These are phyloP conservation scores for Diplodia intermedia DNA, from an alignment of 2,329 filamentous ascomycete genomes.

Conservation along the genomic window DNA sequence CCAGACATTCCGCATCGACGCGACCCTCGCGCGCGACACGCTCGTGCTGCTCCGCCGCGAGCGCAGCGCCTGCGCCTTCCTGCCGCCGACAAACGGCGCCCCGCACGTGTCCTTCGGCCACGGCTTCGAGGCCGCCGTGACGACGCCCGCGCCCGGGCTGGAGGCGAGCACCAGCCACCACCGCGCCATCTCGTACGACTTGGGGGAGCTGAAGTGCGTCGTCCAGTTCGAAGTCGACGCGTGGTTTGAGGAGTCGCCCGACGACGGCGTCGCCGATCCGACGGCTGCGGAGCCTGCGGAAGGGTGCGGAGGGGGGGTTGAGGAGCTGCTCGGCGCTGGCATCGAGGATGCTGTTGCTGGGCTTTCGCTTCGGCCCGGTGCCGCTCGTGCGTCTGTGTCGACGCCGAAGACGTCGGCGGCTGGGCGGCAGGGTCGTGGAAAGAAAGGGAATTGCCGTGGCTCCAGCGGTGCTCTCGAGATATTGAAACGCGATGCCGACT, in stretches of 20 bases:
- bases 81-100: conserved; percentile 34
- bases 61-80: conserved; percentile 10
- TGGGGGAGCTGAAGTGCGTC: conserved; percentile 40
- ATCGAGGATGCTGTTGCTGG: no score
- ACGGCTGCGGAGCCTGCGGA: background rate
- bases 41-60: conserved; percentile 46
- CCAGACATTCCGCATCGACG: conserved; percentile 41
- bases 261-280: background rate
- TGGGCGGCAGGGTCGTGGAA: no score
- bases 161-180: conserved; percentile 32
- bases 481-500: no score
- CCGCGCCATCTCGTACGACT: conserved; percentile 39
- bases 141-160: background rate
- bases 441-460: no score
- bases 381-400: no score
- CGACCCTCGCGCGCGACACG: conserved; percentile 44
- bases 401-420: no score
- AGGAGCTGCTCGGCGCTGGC: no score
- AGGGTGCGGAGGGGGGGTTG: no score
- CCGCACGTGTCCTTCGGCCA: conserved; percentile 38
- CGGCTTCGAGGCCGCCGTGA: conserved; percentile 39
- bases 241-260: conserved; percentile 30
- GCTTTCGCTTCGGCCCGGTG: no score
- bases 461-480: no score
- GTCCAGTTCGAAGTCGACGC: conserved; percentile 44